A percentile compares a stretch with the other conserved stretches of the same genome.
These are phyloP conservation scores for Leccinum uliginosum DNA, from an alignment of 768 basidiomycete species.

Conservation along the genomic window DNA sequence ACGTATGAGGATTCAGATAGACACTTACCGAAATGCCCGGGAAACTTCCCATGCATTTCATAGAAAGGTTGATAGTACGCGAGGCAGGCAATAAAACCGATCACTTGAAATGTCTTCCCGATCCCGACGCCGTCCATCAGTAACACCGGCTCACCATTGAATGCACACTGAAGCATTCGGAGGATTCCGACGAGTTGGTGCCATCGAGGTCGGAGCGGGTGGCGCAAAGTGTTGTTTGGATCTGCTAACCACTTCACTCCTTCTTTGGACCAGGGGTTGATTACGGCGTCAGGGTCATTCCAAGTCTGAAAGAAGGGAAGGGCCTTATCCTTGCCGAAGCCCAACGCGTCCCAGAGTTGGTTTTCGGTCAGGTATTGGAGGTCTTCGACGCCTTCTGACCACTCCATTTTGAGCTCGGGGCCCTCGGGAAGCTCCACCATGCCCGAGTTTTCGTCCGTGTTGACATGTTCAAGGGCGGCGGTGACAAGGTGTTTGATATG, in stretches of 20 bases:
- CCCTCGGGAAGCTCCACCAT: background rate
- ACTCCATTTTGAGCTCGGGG: background rate
- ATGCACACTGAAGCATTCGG: background rate
- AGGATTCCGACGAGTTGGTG: background rate
- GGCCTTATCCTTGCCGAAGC: background rate
- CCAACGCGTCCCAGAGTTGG: background rate
- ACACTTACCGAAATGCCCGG: background rate
- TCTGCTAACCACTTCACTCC: background rate
- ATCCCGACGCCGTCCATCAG: background rate
- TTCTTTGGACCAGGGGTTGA: background rate
- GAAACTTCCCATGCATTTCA: background rate
- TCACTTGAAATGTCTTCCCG: background rate
- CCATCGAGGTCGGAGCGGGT: background rate
- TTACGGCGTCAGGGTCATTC: background rate
- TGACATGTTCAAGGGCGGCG: background rate
- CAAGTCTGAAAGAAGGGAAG: background rate
- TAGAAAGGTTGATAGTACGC: background rate
- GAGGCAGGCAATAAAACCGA: background rate
- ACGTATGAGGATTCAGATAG: no score
- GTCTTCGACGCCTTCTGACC: background rate
- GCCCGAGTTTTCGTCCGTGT: background rate
- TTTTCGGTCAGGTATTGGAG: background rate
- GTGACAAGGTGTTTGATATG: background rate
- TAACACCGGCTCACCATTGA: background rate
- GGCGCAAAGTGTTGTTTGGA: background rate